A percentile compares a stretch with the other conserved stretches of the same genome.
Evolutionary conservation across 1,284 basidiomycete species (phyloP).

Genomic region (Boletus nobilissimus): DNA sequence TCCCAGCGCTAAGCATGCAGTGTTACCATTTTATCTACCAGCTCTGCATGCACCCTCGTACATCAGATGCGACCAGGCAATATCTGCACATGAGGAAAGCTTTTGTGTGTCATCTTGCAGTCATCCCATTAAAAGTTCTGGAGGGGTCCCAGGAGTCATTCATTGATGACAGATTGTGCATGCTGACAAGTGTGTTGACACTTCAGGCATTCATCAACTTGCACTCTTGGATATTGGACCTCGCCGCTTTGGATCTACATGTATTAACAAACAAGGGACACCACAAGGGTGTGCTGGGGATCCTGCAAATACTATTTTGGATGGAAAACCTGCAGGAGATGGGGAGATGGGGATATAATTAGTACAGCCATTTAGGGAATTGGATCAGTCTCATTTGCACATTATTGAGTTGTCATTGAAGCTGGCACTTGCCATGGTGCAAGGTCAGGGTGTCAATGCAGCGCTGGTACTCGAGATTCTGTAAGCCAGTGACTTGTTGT

Average conservation of each 20-base stretch:
- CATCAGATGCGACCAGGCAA: conserved; percentile 84
- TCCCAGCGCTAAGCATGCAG: conserved; percentile 88
- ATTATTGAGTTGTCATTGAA: conserved; percentile 83
- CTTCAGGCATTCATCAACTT: conserved; percentile 85
- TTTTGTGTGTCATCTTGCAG: conserved; percentile 84
- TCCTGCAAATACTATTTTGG: conserved; percentile 81
- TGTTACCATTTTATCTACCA: conserved; percentile 88
- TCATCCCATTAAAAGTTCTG: conserved; percentile 72
- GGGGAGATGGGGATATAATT: conserved; percentile 44
- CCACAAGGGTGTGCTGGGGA: conserved; percentile 72
- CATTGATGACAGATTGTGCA: conserved; percentile 77
- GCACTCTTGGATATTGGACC: conserved; percentile 85
- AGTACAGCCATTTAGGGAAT: conserved; percentile 72
- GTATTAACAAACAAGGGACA: conserved; percentile 83
- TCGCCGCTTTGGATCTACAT: conserved; percentile 95
- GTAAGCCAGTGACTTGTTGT: no score
- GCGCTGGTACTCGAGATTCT: no score
- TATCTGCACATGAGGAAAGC: conserved; percentile 91
- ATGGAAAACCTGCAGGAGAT: conserved; percentile 62
- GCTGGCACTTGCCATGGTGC: no score
- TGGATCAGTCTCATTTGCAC: conserved; percentile 83
- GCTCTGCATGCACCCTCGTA: conserved; percentile 86
- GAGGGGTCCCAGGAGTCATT: conserved; percentile 58
- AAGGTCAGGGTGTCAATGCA: no score
- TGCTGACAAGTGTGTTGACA: conserved; percentile 79